Evolutionary conservation across 1,284 basidiomycete species (phyloP).

Genomic region (Trametes polyzona): DNA sequence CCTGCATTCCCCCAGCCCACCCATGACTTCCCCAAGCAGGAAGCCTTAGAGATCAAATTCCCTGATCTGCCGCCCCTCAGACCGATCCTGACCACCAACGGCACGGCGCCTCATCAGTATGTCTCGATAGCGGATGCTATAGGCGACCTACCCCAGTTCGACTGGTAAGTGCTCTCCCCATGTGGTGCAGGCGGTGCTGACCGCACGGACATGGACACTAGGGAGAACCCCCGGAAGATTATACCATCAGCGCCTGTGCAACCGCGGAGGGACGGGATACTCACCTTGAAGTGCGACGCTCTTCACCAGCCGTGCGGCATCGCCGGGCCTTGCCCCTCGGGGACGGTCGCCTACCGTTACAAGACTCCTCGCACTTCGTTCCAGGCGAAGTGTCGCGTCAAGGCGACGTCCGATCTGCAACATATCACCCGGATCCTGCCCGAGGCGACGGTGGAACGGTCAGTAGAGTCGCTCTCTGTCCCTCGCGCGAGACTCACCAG

Average conservation of each 20-base stretch:
- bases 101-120: slow-evolving; percentile 54
- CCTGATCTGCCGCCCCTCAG: slow-evolving; percentile 39
- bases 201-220: no score
- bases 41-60: slow-evolving; percentile 52
- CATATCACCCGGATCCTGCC: slow-evolving; percentile 48
- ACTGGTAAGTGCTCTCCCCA: slow-evolving; percentile 53
- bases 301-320: slow-evolving; percentile 46
- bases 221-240: slow-evolving; percentile 45
- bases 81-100: slow-evolving; percentile 50
- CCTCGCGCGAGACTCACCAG: slow-evolving; percentile 35
- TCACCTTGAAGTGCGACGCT: slow-evolving; percentile 42
- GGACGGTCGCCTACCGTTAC: slow-evolving; percentile 44
- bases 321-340: slow-evolving; percentile 12
- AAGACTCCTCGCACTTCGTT: slow-evolving; percentile 51
- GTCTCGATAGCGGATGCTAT: slow-evolving; percentile 73
- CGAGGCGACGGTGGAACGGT: slow-evolving; percentile 45
- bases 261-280: slow-evolving; percentile 13
- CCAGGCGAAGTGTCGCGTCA: slow-evolving; percentile 48
- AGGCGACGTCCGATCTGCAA: slow-evolving; percentile 52
- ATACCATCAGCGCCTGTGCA: neutral
- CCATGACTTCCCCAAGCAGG: slow-evolving; percentile 57
- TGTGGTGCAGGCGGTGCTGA: slow-evolving; percentile 32
- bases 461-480: slow-evolving; percentile 17
- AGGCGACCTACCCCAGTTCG: slow-evolving; percentile 65
- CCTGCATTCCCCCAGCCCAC: slow-evolving; percentile 72